Conservation (phyloP, 2,329 filamentous ascomycete species). For the Penicillium janthinellum region DNA sequence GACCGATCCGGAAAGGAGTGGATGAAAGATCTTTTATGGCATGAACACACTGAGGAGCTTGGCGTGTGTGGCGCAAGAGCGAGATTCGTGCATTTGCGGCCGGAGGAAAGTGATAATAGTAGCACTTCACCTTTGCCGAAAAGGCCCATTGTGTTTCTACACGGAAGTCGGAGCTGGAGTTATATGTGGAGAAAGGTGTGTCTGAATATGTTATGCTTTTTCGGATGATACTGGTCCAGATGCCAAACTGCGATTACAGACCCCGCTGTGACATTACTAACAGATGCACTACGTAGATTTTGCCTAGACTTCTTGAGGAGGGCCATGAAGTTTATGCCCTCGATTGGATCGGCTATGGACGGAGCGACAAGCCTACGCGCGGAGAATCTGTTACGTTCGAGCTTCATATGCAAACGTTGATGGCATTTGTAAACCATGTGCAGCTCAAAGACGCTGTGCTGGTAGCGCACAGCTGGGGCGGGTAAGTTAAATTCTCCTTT, state of each 20-base stretch:
- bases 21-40: not conserved
- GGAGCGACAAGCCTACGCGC: conserved; percentile 15
- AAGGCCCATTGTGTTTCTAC: conserved; percentile 16
- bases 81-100: conserved; percentile 1
- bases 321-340: conserved; percentile 18
- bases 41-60: conserved; percentile 1
- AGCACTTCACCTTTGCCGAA: not conserved
- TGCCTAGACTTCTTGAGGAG: not conserved
- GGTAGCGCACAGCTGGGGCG: conserved; percentile 4
- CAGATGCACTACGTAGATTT: not conserved
- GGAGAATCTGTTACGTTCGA: conserved; percentile 12
- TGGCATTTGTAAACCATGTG: conserved; percentile 13
- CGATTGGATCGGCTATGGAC: conserved; percentile 20
- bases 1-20: not conserved
- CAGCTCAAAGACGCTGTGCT: conserved; percentile 3
- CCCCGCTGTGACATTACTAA: not conserved
- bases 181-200: conserved; percentile 21
- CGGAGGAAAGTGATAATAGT: not conserved
- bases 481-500: not conserved
- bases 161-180: conserved; percentile 20
- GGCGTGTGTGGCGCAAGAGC: not conserved
- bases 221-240: not conserved
- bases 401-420: conserved; percentile 18
- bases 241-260: too few relatives aligned
- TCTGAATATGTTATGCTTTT: not conserved